These are phyloP conservation scores for Meira nashicola DNA, from an alignment of 1,284 basidiomycete species.

Conservation along the genomic window DNA sequence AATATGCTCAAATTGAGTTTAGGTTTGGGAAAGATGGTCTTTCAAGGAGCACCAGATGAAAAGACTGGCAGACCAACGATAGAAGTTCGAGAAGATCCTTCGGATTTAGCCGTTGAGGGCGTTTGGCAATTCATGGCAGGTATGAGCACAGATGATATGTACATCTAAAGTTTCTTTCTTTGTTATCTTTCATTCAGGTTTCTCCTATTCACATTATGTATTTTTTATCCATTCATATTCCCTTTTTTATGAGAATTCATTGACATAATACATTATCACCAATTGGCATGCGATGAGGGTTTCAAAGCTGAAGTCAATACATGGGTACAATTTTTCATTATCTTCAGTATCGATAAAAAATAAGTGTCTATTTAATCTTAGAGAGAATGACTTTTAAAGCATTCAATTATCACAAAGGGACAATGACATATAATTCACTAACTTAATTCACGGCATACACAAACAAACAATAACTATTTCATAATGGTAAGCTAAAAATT, in stretches of 20 bases:
- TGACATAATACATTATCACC: not conserved
- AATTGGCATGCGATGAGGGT: not conserved
- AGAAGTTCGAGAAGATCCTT: constrained; percentile 36
- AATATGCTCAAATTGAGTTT: constrained; percentile 48
- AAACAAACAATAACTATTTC: too few species aligned
- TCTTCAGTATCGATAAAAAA: too few species aligned
- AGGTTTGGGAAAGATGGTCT: constrained; percentile 42
- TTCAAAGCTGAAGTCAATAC: too few species aligned
- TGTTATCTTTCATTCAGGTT: not conserved
- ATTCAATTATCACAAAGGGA: too few species aligned
- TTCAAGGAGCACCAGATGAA: constrained; percentile 34
- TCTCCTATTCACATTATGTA: not conserved
- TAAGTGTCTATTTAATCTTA: too few species aligned
- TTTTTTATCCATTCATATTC: not conserved
- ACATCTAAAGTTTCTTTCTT: constrained; percentile 17
- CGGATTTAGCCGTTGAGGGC: constrained; percentile 43
- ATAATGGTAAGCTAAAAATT: too few species aligned
- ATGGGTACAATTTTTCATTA: too few species aligned
- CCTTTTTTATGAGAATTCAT: not conserved
- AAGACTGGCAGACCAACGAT: constrained; percentile 28
- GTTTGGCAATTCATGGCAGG: constrained; percentile 49
- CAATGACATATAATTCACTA: too few species aligned
- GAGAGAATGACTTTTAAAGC: too few species aligned
- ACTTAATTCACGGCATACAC: too few species aligned
- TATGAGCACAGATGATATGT: constrained; percentile 38